A percentile compares a stretch with the other conserved stretches of the same genome.
phyloP scores from a whole-genome alignment of 257 asterid genomes.

The Solanum acaule region DNA sequence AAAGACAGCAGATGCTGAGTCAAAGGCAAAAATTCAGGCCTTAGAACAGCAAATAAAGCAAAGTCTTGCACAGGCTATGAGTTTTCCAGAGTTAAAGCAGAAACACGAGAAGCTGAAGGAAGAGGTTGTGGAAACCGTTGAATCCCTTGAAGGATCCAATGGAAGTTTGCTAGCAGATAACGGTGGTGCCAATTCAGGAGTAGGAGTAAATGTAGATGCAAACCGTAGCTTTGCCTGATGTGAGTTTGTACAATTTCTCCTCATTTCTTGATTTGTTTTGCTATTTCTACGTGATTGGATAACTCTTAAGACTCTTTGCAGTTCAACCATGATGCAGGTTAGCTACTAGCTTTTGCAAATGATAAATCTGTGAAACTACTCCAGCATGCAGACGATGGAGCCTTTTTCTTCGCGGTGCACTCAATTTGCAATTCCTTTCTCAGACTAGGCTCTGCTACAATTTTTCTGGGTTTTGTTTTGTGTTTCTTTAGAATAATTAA shows the following conservation, averaged over 20 bases:
- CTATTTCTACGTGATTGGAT: not conserved
- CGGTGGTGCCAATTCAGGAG: conserved; percentile 2
- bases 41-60: conserved; percentile 51
- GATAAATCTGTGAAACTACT: conserved; percentile 34
- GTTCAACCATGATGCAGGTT: conserved; percentile 9
- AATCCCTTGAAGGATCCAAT: conserved; percentile 34
- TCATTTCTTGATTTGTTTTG: not conserved
- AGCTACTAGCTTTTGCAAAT: conserved; percentile 10
- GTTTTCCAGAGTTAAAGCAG: conserved; percentile 37
- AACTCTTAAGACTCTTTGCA: not conserved
- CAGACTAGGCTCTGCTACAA: not conserved
- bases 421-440: not conserved
- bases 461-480: not conserved
- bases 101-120: conserved; percentile 44
- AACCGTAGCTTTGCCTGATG: conserved; percentile 37
- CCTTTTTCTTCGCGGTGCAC: not conserved
- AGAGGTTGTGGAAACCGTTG: conserved; percentile 30
- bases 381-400: not conserved
- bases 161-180: conserved; percentile 29
- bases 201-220: conserved; percentile 23
- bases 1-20: conserved; percentile 31
- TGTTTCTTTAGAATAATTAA: not conserved
- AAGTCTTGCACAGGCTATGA: conserved; percentile 38
- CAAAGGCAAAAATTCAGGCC: conserved; percentile 44
- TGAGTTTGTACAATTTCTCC: conserved; percentile 4